Conservation (phyloP, 306 rosid genomes). For the Corylus americana region DNA sequence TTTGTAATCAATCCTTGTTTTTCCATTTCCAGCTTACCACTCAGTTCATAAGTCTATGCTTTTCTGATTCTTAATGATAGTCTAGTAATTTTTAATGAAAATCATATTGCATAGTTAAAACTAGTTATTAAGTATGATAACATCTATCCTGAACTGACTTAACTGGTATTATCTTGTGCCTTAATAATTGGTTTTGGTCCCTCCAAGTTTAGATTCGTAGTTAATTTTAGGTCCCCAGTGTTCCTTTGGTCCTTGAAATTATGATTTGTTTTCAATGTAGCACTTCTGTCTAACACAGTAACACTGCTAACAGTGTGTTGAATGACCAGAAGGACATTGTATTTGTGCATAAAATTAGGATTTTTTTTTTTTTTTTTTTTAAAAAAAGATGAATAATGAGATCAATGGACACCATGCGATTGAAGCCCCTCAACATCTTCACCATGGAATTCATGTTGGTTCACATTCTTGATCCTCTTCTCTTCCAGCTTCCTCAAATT, state of each 20-base stretch:
- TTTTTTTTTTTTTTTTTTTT: too few relatives aligned
- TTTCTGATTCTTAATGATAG: not conserved
- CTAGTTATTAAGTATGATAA: not conserved
- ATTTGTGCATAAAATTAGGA: too few relatives aligned
- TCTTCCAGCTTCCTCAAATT: slow-evolving; percentile 60
- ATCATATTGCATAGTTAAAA: not conserved
- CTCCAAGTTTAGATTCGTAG: not conserved
- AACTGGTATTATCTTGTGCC: not conserved
- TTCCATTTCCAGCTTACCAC: not conserved
- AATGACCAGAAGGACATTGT: too few relatives aligned
- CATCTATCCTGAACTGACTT: not conserved
- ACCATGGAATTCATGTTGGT: slow-evolving; percentile 48
- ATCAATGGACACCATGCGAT: slow-evolving; percentile 39
- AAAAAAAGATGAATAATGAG: not conserved
- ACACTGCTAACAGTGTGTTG: not conserved
- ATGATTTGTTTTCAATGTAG: not conserved
- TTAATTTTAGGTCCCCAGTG: not conserved
- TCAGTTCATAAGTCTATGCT: not conserved
- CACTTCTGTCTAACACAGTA: not conserved
- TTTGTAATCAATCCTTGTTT: not conserved
- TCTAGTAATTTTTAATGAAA: not conserved
- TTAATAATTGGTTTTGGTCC: not conserved
- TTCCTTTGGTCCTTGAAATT: not conserved
- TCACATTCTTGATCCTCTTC: slow-evolving; percentile 59
- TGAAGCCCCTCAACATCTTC: slow-evolving; percentile 51